A percentile compares a stretch with the other conserved stretches of the same genome.
Evolutionary conservation across 805 yeast genomes (phyloP).

Genomic region (Suhomyces sp.): DNA sequence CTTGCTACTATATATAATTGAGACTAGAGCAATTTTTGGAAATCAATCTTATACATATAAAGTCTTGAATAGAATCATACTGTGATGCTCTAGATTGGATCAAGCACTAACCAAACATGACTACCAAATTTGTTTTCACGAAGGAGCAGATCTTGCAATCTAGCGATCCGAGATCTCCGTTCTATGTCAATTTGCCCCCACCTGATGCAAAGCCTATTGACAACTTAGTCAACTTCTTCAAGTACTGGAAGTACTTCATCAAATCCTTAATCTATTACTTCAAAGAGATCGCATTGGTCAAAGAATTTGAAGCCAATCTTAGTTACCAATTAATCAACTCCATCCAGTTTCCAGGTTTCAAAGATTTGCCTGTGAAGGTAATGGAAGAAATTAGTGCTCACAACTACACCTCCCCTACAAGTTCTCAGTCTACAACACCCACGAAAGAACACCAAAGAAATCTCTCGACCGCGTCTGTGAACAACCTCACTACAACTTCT

Average conservation of each 20-base stretch:
- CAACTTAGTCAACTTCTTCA: conserved; percentile 36
- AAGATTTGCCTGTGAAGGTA: conserved; percentile 31
- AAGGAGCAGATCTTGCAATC: conserved; percentile 27
- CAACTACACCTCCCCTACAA: background rate
- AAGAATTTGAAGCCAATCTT: conserved; percentile 38
- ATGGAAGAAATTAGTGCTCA: background rate
- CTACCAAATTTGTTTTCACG: conserved; percentile 4
- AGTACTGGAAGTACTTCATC: conserved; percentile 40
- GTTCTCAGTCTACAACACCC: conserved; percentile 5
- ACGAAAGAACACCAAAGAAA: conserved; percentile 6
- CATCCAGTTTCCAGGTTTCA: conserved; percentile 43
- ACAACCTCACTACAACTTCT: background rate
- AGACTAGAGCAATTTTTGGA: background rate
- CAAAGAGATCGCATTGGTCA: conserved; percentile 46
- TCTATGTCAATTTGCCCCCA: conserved; percentile 36
- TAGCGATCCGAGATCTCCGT: conserved; percentile 35
- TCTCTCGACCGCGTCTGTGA: background rate
- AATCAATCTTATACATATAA: background rate
- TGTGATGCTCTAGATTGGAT: conserved; percentile 1
- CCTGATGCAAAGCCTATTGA: conserved; percentile 39
- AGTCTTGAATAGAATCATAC: background rate
- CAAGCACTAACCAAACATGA: background rate
- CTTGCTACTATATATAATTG: background rate
- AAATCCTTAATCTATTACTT: conserved; percentile 35
- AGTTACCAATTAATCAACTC: conserved; percentile 36